A percentile compares a stretch with the other conserved stretches of the same genome.
phyloP scores from a whole-genome alignment of 805 yeast species.

The Candida sithepensis region DNA sequence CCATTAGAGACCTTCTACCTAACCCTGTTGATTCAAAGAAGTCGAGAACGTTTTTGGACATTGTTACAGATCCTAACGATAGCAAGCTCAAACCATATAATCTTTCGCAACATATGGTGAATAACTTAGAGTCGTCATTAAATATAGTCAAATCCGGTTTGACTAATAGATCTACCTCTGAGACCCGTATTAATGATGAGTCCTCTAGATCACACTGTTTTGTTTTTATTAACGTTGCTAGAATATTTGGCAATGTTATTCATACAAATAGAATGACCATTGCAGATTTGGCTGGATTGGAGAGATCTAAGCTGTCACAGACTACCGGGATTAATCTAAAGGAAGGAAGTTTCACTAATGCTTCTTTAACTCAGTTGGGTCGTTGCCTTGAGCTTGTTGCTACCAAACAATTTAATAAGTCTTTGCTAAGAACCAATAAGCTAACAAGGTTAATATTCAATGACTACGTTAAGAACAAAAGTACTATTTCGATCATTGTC shows the following conservation, averaged over 20 bases:
- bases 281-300: constrained; percentile 51
- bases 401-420: constrained; percentile 35
- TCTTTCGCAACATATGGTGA: constrained; percentile 37
- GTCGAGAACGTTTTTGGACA: constrained; percentile 33
- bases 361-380: constrained; percentile 47
- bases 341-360: constrained; percentile 48
- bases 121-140: constrained; percentile 35
- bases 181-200: constrained; percentile 40
- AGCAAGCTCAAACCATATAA: constrained; percentile 43
- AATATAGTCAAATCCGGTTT: constrained; percentile 37
- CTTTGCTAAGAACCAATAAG: constrained; percentile 45
- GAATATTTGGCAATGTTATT: constrained; percentile 19
- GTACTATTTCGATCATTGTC: constrained; percentile 33
- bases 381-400: constrained; percentile 42
- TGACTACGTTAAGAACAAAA: constrained; percentile 35
- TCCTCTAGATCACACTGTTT: constrained; percentile 55
- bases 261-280: constrained; percentile 39
- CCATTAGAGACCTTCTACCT: constrained; percentile 36
- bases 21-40: constrained; percentile 15
- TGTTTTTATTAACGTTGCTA: constrained; percentile 37
- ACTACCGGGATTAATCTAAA: constrained; percentile 41
- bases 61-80: constrained; percentile 40
- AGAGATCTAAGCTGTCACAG: constrained; percentile 43
- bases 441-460: constrained; percentile 46
- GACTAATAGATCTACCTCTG: constrained; percentile 33